Evolutionary conservation across 345 rosid genomes (phyloP).

Genomic region (Populus tremula): DNA sequence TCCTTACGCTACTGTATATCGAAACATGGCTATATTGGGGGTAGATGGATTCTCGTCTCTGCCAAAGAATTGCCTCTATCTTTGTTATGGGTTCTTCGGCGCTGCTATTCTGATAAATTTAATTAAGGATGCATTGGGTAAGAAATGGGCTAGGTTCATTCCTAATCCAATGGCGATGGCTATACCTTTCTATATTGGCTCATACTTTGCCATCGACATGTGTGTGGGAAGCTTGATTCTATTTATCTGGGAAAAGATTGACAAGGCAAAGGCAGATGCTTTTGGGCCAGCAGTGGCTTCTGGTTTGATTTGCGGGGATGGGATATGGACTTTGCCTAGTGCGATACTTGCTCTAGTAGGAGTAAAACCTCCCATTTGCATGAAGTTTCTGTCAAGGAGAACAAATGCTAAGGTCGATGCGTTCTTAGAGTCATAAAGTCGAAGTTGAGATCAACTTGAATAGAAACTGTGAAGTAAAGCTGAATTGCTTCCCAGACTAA

Average conservation of each 20-base stretch:
- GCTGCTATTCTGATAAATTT: constrained; percentile 31
- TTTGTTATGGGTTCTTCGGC: constrained; percentile 40
- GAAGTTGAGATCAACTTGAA: neutral
- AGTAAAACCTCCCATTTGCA: constrained; percentile 45
- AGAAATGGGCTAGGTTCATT: constrained; percentile 17
- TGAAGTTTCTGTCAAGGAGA: constrained; percentile 33
- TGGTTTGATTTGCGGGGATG: constrained; percentile 28
- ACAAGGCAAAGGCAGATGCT: constrained; percentile 27
- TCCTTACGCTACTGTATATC: neutral
- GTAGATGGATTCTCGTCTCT: neutral
- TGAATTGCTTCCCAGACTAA: neutral
- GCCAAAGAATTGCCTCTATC: constrained; percentile 8
- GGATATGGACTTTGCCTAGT: neutral
- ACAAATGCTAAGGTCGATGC: constrained; percentile 8
- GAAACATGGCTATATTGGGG: constrained; percentile 2
- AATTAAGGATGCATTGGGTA: constrained; percentile 12
- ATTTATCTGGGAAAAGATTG: constrained; percentile 30
- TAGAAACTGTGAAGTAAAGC: neutral
- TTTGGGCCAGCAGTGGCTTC: constrained; percentile 40
- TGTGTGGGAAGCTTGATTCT: constrained; percentile 36
- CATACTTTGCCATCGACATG: constrained; percentile 49
- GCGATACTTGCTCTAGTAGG: constrained; percentile 30
- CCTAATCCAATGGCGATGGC: constrained; percentile 52
- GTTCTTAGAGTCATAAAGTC: neutral
- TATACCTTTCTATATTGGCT: constrained; percentile 38